These are phyloP conservation scores for Microbotryomycetes sp. DNA, from an alignment of 1,284 basidiomycete genomes.

Conservation along the genomic window DNA sequence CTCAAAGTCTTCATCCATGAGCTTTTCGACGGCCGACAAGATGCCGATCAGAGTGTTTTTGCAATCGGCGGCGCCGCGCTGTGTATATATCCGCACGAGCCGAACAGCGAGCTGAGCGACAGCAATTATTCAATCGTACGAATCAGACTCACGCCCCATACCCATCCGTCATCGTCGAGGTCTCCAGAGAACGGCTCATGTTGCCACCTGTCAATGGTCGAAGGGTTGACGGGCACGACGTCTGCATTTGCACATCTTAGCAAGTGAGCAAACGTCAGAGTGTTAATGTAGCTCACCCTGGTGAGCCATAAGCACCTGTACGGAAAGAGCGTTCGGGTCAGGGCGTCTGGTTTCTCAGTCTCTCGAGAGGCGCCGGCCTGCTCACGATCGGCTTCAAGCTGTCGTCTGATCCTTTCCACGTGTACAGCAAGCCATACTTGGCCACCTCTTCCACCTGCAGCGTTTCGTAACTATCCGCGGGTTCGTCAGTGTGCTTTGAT, in stretches of 20 bases:
- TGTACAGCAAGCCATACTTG: conserved; percentile 44
- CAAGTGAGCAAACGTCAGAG: background rate
- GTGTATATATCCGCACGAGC: conserved; percentile 29
- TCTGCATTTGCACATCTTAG: conserved; percentile 37
- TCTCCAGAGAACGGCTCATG: conserved; percentile 48
- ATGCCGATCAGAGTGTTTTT: conserved; percentile 46
- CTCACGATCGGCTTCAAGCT: conserved; percentile 40
- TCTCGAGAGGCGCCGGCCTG: background rate
- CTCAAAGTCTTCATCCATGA: conserved; percentile 44
- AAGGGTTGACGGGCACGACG: conserved; percentile 48
- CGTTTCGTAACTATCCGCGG: conserved; percentile 30
- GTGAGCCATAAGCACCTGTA: conserved; percentile 45
- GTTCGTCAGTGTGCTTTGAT: background rate
- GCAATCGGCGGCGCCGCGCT: conserved; percentile 45
- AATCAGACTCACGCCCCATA: conserved; percentile 47
- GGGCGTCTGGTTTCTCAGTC: no score
- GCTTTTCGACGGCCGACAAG: conserved; percentile 46
- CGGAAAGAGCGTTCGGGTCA: no score
- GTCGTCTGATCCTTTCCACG: conserved; percentile 43
- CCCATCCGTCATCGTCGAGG: conserved; percentile 44
- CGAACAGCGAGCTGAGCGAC: no score
- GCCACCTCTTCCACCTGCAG: conserved; percentile 44
- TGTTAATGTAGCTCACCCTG: conserved; percentile 19
- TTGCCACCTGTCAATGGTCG: conserved; percentile 47
- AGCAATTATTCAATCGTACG: no score